phyloP scores from a whole-genome alignment of 257 asterid genomes.

The Solanum pennellii region DNA sequence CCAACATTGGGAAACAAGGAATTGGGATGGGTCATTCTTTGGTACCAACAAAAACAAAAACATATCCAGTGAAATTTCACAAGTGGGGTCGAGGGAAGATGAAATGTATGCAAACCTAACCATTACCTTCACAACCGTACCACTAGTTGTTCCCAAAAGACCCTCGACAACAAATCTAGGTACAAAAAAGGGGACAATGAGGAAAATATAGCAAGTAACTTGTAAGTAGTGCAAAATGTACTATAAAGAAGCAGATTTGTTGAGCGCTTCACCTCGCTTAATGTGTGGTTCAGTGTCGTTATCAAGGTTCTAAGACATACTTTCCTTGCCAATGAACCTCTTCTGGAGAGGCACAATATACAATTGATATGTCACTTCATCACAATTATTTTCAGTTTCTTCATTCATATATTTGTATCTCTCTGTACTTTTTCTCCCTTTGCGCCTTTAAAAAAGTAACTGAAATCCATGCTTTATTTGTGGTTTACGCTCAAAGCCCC shows the following conservation, averaged over 20 bases:
- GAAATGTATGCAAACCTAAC: neutral
- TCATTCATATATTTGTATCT: neutral
- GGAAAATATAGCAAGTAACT: no score
- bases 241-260: neutral
- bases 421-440: neutral
- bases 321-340: neutral
- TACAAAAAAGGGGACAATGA: no score
- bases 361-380: neutral
- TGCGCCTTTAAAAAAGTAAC: neutral
- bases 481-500: neutral
- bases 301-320: neutral
- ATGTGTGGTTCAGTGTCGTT: neutral
- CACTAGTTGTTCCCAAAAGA: neutral
- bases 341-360: neutral
- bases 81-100: neutral
- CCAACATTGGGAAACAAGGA: neutral
- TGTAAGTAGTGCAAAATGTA: no score
- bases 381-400: neutral
- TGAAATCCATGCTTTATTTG: neutral
- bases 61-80: neutral
- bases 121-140: neutral
- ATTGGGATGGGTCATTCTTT: neutral
- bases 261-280: neutral
- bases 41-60: neutral
- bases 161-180: neutral